Percentiles rank a stretch among this genome's conserved stretches.
Evolutionary conservation across 2,329 filamentous ascomycete species (phyloP).

Genomic region (Fusarium humuli): DNA sequence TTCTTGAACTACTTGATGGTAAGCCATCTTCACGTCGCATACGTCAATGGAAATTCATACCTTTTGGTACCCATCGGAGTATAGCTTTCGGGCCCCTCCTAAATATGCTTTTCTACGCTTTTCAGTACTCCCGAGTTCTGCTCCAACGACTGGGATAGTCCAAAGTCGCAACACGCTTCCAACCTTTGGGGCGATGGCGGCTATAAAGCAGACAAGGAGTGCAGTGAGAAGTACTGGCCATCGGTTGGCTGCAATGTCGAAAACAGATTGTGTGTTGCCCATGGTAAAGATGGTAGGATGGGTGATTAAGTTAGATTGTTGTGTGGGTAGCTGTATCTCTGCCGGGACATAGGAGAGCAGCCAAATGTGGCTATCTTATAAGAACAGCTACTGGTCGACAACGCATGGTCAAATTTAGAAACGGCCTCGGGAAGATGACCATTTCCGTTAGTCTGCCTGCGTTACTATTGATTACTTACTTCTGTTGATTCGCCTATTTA

Average conservation of each 20-base stretch:
- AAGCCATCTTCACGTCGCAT: rapidly evolving
- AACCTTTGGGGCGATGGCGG: not conserved
- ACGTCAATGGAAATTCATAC: not conserved
- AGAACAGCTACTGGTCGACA: not conserved
- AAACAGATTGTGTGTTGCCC: conserved; percentile 1
- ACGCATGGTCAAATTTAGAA: not conserved
- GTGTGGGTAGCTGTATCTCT: not conserved
- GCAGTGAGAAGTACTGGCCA: conserved; percentile 8
- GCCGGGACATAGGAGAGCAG: not conserved
- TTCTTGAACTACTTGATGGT: conserved; percentile 13
- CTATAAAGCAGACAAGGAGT: not conserved
- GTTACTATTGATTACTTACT: not conserved
- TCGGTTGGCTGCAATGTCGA: not conserved
- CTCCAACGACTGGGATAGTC: conserved; percentile 18
- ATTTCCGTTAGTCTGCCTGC: not conserved
- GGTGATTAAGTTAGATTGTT: not conserved
- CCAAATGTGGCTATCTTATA: not conserved
- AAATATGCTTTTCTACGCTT: conserved; percentile 34
- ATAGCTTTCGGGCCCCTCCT: conserved; percentile 17
- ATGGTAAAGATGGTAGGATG: not conserved
- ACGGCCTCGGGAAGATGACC: not conserved
- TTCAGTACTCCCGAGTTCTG: conserved; percentile 9
- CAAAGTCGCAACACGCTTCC: not conserved
- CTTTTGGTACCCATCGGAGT: conserved; percentile 27
- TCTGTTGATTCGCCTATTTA: not conserved